Base-by-base conservation (phyloP, 1,284 basidiomycete genomes). In the Cystobasidium slooffiae region DNA sequence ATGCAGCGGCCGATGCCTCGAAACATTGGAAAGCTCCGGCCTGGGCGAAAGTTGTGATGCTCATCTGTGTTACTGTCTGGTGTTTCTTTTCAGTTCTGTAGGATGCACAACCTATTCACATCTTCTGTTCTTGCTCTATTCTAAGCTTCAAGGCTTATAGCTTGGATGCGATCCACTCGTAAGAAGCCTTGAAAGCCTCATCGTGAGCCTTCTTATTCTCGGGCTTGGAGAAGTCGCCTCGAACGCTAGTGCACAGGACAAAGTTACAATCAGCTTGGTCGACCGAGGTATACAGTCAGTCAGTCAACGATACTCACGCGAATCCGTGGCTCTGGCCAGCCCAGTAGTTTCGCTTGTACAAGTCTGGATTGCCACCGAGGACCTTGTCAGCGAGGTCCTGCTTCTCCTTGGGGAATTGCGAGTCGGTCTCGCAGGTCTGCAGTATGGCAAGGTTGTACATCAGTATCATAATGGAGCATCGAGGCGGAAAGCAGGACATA, bases 271-370 rank as follows among this genome's bases (percentile, higher is more conserved):
- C 46, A 39, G 24, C 12, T 9, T 51, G 46, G 9, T 14, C 10
- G 46, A 52, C 24, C 7, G 18, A 7, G 22, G 14, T 51, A 14
- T 18, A 18, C 16, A 14, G 41, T 49, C 22, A 49, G 41, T 22
- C n/a, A 37, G 18, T 12, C 20, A 39, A 16, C 12, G 9, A 20
- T 18, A 53, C 64, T 53, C 46, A 58, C 53, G 68, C 68, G 43
- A 72, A 72, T n/a, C 69, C 70, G 63, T 73, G 70, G 24, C 39
- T 46, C 18, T 59, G 46, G 39, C 63, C 63, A 39, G 62, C 51
- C 51, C 58, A 73, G 63, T 73, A 66, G 53, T 73, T 65, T 31
- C 70, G 70, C 70, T 73, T 73, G 52, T 73, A 73, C 4, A 62
- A 49, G 52, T 73, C 58, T 64, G 69, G 43, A n/a, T 73, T 61